phyloP scores from a whole-genome alignment of 495 filamentous ascomycete species.

The Parathielavia hyrcaniae region DNA sequence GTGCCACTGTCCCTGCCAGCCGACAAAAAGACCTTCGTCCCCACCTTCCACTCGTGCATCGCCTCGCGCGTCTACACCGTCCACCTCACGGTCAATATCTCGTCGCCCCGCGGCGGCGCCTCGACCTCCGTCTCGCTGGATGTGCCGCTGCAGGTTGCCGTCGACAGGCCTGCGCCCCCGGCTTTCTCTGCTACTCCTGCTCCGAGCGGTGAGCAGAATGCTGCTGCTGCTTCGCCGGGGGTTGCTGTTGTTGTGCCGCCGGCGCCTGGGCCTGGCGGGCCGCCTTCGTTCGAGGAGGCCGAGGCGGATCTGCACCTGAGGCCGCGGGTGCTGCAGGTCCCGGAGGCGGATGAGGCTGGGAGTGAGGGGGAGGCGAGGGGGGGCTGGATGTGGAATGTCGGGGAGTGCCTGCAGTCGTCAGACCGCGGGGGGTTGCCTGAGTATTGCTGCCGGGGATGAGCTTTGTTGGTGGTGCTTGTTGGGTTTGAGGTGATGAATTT shows the following conservation, averaged over 20 bases:
- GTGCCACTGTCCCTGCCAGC: conserved; percentile 70
- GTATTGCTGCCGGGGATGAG: conserved; percentile 18
- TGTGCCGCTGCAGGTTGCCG: conserved; percentile 71
- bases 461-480: neutral
- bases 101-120: conserved; percentile 43
- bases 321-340: conserved; percentile 38
- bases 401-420: no score
- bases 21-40: conserved; percentile 63
- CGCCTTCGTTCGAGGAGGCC: conserved; percentile 38
- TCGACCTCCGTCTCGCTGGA: conserved; percentile 56
- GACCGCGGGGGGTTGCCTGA: conserved; percentile 24
- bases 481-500: neutral
- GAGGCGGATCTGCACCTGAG: conserved; percentile 45
- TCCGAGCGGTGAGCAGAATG: no score
- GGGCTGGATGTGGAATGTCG: conserved; percentile 11
- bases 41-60: conserved; percentile 86
- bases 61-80: conserved; percentile 72
- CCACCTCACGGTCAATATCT: conserved; percentile 57
- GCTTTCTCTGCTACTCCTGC: no score
- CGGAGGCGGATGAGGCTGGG: neutral
- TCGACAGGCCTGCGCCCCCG: conserved; percentile 28
- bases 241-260: neutral
- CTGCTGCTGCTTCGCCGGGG: no score
- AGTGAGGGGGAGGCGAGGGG: neutral
- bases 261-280: neutral